phyloP scores from a whole-genome alignment of 305 asterid genomes.

The Stenogyne calaminthoides region DNA sequence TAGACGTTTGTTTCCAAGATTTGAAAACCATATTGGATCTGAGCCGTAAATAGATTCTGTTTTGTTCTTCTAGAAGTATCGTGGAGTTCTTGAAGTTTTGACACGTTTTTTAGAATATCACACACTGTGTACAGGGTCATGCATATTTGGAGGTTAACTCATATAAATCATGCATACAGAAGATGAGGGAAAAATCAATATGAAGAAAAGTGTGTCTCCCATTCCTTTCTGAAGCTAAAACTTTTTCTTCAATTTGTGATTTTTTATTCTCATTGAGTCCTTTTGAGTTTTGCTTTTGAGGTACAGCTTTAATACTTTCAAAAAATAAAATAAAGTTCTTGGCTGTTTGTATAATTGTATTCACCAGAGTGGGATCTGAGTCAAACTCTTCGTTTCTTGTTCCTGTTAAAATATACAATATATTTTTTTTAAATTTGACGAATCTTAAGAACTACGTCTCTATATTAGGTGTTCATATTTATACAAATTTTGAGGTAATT shows the following conservation, averaged over 20 bases:
- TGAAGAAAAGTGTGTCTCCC: neutral
- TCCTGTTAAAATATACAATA: neutral
- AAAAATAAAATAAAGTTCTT: neutral
- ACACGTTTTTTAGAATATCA: conserved; percentile 3
- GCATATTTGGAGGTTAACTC: conserved; percentile 11
- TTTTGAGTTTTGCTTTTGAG: neutral
- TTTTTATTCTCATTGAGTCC: neutral
- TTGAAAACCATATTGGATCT: conserved; percentile 8
- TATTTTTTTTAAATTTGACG: neutral
- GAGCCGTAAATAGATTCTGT: neutral
- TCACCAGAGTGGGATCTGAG: conserved; percentile 16
- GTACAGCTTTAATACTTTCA: neutral
- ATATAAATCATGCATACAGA: neutral
- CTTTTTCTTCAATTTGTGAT: neutral
- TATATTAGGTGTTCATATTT: neutral
- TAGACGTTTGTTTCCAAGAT: neutral
- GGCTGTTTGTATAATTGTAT: neutral
- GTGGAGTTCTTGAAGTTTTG: neutral
- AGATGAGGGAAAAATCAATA: neutral
- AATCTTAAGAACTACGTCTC: neutral
- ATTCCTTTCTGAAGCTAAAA: neutral
- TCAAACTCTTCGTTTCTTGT: neutral
- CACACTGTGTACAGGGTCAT: neutral
- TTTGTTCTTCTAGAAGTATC: neutral
- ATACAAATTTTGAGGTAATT: neutral